Base-by-base conservation (phyloP, 2,329 filamentous ascomycete genomes). In the Calonectria ilicicola region DNA sequence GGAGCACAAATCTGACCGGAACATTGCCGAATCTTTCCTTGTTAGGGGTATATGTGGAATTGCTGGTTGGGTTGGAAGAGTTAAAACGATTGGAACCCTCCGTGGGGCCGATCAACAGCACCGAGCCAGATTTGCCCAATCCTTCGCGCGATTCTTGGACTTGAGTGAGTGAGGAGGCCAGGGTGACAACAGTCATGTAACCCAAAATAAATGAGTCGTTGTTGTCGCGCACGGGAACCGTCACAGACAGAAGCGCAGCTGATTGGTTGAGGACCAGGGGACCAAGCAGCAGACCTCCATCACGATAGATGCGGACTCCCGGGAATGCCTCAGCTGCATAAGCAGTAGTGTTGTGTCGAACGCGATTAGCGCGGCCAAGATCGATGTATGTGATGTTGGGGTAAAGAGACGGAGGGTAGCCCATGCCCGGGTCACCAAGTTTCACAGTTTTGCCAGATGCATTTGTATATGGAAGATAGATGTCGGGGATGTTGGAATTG, bases 131-230 rank as follows among this genome's bases (percentile, higher is more conserved):
- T 0, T 87, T 81, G 27, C 92, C 94, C 10, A 98, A 81, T 1
- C 94, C 95, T 81, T 95, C 93, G 2, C 87, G 84, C 2, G 93
- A 93, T 21, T 85, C 83, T 29, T 92, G 85, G 1, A 95, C 89
- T 53, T 88, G 83, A n/a, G 91, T 85, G 4, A 97, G 86, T 1
- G 93, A 88, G 5, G 85, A 85, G 2, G 93, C 93, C 69, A 94
- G 90, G 68, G 94, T 89, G n/a, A 98, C 87, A 2, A 96, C 85
- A 1, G 95, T 98, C 86, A 98, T 90, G 86, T 95, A 98, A 2
- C 95, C 96, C 6, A 98, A 87, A 1, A 96, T 90, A 74, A 93
- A 91, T 4, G 85, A 85, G 49, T 84, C 82, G 2, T 89, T 88
- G 2, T 88, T 87, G 80, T 93, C 92, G 72, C 94, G 89, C 66